Conservation (phyloP, 805 yeast genomes). For the Ogataea minuta region DNA sequence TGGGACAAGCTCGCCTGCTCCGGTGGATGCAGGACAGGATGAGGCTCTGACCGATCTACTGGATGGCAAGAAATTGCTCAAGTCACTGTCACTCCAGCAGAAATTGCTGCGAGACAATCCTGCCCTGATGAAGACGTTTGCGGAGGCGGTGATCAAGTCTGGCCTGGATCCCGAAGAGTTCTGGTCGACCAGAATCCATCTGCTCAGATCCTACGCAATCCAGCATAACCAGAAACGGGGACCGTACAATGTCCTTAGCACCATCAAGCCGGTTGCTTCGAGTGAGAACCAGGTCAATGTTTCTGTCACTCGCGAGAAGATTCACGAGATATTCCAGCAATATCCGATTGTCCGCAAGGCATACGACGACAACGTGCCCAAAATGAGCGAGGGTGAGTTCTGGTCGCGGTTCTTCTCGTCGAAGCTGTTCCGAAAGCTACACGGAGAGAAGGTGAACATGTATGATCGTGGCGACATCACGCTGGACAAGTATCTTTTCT, state of each 20-base stretch:
- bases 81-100: conserved; percentile 77
- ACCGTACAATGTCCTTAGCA: conserved; percentile 88
- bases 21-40: conserved; percentile 24
- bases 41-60: conserved; percentile 38
- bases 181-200: conserved; percentile 80
- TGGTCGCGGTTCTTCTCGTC: conserved; percentile 97
- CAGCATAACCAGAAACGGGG: conserved; percentile 84
- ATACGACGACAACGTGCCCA: conserved; percentile 87
- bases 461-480: conserved; percentile 82
- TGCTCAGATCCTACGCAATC: conserved; percentile 81
- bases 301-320: conserved; percentile 85
- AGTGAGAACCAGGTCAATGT: conserved; percentile 93
- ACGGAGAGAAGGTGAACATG: conserved; percentile 81
- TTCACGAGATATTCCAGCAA: conserved; percentile 84
- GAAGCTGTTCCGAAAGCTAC: conserved; percentile 75
- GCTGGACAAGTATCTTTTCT: conserved; percentile 76
- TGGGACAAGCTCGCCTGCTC: conserved; percentile 17
- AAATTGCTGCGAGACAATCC: conserved; percentile 68
- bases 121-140: conserved; percentile 67
- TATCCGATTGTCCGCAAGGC: conserved; percentile 91
- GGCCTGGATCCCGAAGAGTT: conserved; percentile 79
- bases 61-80: conserved; percentile 57
- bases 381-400: conserved; percentile 83
- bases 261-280: conserved; percentile 91
- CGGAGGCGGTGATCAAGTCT: conserved; percentile 80